Evolutionary conservation across 176 grass and related monocot genomes (phyloP), one percentile per base, ranked within the genome.

Genomic region (Zoysia pacifica): DNA sequence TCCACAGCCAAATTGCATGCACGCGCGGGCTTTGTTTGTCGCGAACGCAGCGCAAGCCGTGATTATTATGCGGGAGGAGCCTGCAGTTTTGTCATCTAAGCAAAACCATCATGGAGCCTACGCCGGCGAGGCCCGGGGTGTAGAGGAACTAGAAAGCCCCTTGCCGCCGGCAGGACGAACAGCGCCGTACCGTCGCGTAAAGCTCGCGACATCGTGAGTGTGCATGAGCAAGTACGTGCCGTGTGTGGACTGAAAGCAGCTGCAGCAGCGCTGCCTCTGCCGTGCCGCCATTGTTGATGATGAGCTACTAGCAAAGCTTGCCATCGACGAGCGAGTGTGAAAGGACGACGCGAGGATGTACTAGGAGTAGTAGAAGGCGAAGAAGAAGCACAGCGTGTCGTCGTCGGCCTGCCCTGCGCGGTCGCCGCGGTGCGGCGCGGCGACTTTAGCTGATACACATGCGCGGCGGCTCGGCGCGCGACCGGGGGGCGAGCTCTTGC

Each of bases 81-180:
- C 47, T 48, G 11, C 13, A 16, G 14, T 11, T 38, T 80, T 79
- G 71, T 80, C 77, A 81, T 12, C 64, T 65, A 55, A 4, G 52
- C 14, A 55, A 5, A 38, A 67, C 40, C 36, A 88, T 84, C 49
- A 89, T 85, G 48, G 78, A 65, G 28, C 56, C 81, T 89, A 74
- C 68, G 14, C 48, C 54, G 47, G 60, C 28, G 28, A 28, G 28
- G 28, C 28, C 76, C 46, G 76, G 11, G 35, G 55, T 77, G 6
- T 38, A 84, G 73, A 67, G 28, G 28, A 28, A 28, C 28, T 28
- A 28, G 28, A 28, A 28, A 28, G 28, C 2, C n/a, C 11, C 44
- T 78, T 66, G 76, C 42, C 77, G 18, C 77, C 77, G 77, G 77
- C 50, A 79, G 56, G 65, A 4, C 50, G 77, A 69, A 66, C 50